Base-by-base conservation (phyloP, 371 early-diverging fungal species). In the Mucor piriformis region DNA sequence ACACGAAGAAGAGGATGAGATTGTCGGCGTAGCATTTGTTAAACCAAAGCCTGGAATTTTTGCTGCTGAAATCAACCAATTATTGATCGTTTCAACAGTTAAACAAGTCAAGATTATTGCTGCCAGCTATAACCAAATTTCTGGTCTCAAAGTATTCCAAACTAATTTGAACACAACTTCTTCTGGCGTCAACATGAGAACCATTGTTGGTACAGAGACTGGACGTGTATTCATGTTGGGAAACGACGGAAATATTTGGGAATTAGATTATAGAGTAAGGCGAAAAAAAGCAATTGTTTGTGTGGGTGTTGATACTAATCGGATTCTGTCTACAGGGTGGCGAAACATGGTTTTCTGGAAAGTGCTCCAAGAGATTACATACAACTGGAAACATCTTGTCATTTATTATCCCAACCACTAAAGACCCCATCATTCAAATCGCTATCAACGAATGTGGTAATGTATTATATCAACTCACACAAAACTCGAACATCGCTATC, bases 141-240 rank as follows among this genome's bases (percentile, higher is more conserved):
- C 69, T 12, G 73, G 69, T 2, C 67, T 89, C 11, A 69, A 82
- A 1, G 77, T 88, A 29, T 86, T 82, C 52, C 67, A 78, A 11
- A 94, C 95, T n/a, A 85, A 87, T 32, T 85, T 95, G 61, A 71
- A 79, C 32, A 85, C 92, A 18, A 72, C 90, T 0, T 77, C 94
- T 3, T 91, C 93, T 48, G 88, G 88, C 46, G 86, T 93, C 13
- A 79, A 79, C 6, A 92, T 97, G 82, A 79, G 70, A 40, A 70
- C 82, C 34, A 92, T 97, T 50, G 73, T 82, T 15, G 93, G 93
- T 5, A 90, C 94, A 3, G 66, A 64, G 4, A 72, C 81, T 5
- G 97, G 96, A 1, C 82, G 97, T 15, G 85, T 97, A 25, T 95
- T 96, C 44, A 89, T 94, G 91, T 71, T 89, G 21, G 95, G 95